A percentile compares a stretch with the other conserved stretches of the same genome.
Evolutionary conservation across 164 flowering plant species (phyloP).

Genomic region (Liriodendron chinense): DNA sequence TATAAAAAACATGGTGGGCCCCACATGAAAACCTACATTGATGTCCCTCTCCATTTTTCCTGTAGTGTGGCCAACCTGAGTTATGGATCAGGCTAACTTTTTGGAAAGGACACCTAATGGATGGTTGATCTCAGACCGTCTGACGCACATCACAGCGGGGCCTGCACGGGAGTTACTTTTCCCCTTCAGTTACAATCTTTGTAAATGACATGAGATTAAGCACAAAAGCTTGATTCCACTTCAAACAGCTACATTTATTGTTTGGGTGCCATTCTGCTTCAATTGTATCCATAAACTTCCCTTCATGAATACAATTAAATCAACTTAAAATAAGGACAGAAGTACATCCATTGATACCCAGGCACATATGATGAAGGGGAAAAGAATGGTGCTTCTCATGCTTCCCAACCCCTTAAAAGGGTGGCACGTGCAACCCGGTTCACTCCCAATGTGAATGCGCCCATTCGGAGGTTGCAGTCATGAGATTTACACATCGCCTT

Average conservation of each 20-base stretch:
- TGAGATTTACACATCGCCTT: constrained; percentile 71
- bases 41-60: too few species aligned
- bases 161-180: constrained; percentile 28
- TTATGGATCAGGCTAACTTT: too few species aligned
- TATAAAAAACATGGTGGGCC: too few species aligned
- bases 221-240: too few species aligned
- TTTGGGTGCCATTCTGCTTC: background rate
- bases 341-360: background rate
- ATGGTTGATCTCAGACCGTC: too few species aligned
- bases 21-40: too few species aligned
- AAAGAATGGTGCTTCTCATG: constrained; percentile 29
- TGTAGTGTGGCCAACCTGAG: too few species aligned
- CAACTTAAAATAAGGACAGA: too few species aligned
- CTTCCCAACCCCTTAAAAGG: constrained; percentile 82
- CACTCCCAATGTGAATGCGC: constrained; percentile 86
- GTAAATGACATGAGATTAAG: background rate
- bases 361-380: background rate
- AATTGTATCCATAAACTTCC: background rate
- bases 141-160: constrained; percentile 40
- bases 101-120: too few species aligned
- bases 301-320: background rate
- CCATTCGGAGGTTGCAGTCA: constrained; percentile 87
- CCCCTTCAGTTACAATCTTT: too few species aligned
- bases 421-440: constrained; percentile 90
- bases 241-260: background rate